phyloP scores from a whole-genome alignment of 1,284 basidiomycete genomes.

The Marasmius fiardii region DNA sequence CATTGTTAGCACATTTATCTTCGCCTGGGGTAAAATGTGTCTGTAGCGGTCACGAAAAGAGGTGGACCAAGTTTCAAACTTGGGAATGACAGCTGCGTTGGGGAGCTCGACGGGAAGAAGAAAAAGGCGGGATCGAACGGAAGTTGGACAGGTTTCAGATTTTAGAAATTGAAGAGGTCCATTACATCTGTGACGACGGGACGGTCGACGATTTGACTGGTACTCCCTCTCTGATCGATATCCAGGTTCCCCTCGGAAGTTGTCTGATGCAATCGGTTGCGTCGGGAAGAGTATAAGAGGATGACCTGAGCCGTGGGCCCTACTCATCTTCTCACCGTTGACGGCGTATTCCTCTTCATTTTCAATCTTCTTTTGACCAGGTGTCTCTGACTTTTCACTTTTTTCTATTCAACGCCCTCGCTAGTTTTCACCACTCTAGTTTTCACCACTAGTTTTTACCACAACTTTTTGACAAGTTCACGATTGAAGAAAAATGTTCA shows the following conservation, averaged over 20 bases:
- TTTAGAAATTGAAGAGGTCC: too few species aligned
- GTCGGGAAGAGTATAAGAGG: constrained; percentile 6
- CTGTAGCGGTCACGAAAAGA: too few species aligned
- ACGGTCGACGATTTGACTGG: neutral
- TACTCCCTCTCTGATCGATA: neutral
- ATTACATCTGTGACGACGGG: too few species aligned
- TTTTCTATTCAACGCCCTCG: constrained; percentile 23
- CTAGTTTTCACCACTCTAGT: constrained; percentile 21
- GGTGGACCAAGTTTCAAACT: too few species aligned
- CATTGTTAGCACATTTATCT: too few species aligned
- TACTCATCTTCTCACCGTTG: constrained; percentile 36
- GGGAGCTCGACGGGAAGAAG: too few species aligned
- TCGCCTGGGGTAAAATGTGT: too few species aligned
- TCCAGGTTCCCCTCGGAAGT: neutral
- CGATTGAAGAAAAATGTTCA: constrained; percentile 38
- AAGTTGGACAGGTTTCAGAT: too few species aligned
- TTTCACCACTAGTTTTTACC: constrained; percentile 9
- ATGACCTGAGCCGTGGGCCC: constrained; percentile 8
- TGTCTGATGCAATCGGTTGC: neutral
- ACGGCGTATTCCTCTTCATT: constrained; percentile 38
- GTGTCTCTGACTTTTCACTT: constrained; percentile 31
- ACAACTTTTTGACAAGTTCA: constrained; percentile 15
- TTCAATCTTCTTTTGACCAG: constrained; percentile 39
- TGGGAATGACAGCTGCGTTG: too few species aligned
- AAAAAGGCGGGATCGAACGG: too few species aligned